Evolutionary conservation across 495 filamentous ascomycete genomes (phyloP).

Genomic region (Podospora fimiseda): DNA sequence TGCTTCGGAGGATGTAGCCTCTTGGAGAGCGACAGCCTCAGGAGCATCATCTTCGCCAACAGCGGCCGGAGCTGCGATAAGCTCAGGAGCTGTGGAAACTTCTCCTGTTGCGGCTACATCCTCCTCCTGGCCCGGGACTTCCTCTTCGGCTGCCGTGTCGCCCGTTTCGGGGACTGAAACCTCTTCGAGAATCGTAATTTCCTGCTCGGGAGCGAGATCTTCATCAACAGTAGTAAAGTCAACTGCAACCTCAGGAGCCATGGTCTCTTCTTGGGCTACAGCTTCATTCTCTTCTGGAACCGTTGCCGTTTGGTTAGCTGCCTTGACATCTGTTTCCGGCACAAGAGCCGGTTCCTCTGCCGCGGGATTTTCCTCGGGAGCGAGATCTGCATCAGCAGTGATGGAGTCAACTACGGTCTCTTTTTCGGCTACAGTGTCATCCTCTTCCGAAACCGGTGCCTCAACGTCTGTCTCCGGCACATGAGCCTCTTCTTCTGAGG

Average conservation of each 20-base stretch:
- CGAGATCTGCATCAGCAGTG: background rate
- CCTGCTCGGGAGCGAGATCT: background rate
- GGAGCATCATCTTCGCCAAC: background rate
- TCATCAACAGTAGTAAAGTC: background rate
- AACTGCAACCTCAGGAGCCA: background rate
- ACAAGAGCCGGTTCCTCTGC: background rate
- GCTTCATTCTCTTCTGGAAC: background rate
- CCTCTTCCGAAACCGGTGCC: background rate
- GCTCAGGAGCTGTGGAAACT: background rate
- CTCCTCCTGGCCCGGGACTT: background rate
- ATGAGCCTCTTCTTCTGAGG: too few species aligned
- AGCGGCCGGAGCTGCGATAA: too few species aligned
- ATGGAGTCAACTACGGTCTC: background rate
- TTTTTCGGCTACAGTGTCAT: background rate
- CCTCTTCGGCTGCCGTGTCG: too few species aligned
- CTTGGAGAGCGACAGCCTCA: background rate
- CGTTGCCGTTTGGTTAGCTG: background rate
- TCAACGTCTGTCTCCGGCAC: too few species aligned
- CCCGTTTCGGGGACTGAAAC: too few species aligned
- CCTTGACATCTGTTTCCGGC: background rate
- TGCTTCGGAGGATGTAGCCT: too few species aligned
- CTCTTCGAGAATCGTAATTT: background rate
- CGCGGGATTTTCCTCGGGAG: background rate
- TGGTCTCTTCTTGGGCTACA: background rate
- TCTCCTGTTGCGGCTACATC: background rate